A percentile compares a stretch with the other conserved stretches of the same genome.
phyloP scores from a whole-genome alignment of 169 alveolate genomes.

The Cryptosporidium parvum region DNA sequence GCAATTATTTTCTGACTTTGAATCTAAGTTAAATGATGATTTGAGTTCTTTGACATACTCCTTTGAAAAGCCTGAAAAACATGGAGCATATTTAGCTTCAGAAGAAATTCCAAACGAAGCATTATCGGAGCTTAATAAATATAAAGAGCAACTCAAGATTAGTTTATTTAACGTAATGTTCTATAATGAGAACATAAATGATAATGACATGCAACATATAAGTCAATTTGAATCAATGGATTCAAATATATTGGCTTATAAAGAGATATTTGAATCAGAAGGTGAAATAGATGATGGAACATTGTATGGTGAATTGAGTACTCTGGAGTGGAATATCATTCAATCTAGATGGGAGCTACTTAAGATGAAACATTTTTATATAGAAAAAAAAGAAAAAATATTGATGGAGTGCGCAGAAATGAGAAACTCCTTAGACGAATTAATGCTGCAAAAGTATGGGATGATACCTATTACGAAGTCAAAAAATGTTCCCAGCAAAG shows the following conservation, averaged over 20 bases:
- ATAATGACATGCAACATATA: conserved; percentile 53
- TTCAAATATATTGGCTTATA: neutral
- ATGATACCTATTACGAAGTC: conserved; percentile 42
- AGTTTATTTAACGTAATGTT: conserved; percentile 29
- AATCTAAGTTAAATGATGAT: conserved; percentile 51
- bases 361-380: conserved; percentile 41
- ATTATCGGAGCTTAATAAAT: conserved; percentile 47
- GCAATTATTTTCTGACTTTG: conserved; percentile 22
- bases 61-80: conserved; percentile 16
- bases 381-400: conserved; percentile 61
- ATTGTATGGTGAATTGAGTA: conserved; percentile 54
- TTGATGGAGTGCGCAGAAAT: conserved; percentile 53
- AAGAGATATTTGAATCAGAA: conserved; percentile 52
- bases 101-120: conserved; percentile 59
- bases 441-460: conserved; percentile 45
- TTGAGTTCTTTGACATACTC: conserved; percentile 28
- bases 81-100: neutral
- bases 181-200: conserved; percentile 34
- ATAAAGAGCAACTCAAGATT: conserved; percentile 36
- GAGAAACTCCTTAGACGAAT: conserved; percentile 29
- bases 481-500: neutral
- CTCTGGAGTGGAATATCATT: conserved; percentile 58
- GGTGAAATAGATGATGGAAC: conserved; percentile 71
- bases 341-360: conserved; percentile 66
- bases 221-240: conserved; percentile 40